These are phyloP conservation scores for Fusarium luffae DNA, from an alignment of 2,329 filamentous ascomycete species.

Conservation along the genomic window DNA sequence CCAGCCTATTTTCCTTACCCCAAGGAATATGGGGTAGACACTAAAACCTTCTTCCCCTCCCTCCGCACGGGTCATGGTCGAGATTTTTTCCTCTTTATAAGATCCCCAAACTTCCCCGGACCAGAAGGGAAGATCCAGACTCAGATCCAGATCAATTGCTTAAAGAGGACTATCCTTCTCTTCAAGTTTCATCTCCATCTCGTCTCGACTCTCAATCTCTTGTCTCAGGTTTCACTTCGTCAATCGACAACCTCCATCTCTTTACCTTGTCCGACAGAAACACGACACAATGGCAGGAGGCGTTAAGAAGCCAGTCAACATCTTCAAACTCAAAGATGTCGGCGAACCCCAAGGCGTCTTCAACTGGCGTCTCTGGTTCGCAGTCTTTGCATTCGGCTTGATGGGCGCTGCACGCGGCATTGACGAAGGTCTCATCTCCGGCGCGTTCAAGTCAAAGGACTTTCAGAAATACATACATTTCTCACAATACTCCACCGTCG, in stretches of 20 bases:
- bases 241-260: neutral
- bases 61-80: neutral
- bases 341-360: constrained; percentile 19
- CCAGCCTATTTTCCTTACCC: no score
- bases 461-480: constrained; percentile 19
- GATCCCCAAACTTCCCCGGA: constrained; percentile 21
- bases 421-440: constrained; percentile 20
- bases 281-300: constrained; percentile 12
- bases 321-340: constrained; percentile 20
- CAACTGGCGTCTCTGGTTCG: constrained; percentile 27
- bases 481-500: constrained; percentile 1
- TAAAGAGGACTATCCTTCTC: neutral
- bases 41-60: neutral
- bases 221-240: neutral
- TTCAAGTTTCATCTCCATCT: neutral
- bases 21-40: neutral
- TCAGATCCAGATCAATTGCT: neutral
- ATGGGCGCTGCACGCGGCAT: constrained; percentile 21
- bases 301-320: constrained; percentile 25
- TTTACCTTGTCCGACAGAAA: no score
- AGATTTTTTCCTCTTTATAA: constrained; percentile 2
- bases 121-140: neutral
- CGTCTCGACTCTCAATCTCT: neutral
- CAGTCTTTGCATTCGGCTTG: constrained; percentile 19
- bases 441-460: constrained; percentile 22